A percentile compares a stretch with the other conserved stretches of the same genome.
These are phyloP conservation scores for Cercospora canescens DNA, from an alignment of 2,329 filamentous ascomycete species.

Conservation along the genomic window DNA sequence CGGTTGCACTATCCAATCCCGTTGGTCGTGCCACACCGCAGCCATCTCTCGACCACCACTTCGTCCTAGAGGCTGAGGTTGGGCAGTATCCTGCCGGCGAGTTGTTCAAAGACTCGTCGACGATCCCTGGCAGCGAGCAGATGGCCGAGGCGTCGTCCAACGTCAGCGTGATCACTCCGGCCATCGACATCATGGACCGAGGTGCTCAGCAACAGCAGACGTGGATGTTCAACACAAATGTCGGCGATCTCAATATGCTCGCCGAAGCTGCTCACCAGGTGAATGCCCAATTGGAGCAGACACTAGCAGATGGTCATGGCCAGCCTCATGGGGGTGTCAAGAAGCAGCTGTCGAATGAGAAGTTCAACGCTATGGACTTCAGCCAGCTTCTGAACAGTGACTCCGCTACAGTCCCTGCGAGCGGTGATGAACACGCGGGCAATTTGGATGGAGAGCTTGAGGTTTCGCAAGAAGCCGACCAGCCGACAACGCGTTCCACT, in stretches of 20 bases:
- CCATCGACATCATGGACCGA: neutral
- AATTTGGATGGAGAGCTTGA: neutral
- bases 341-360: neutral
- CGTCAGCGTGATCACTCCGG: neutral
- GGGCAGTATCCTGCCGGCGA: neutral
- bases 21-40: neutral
- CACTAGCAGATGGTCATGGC: neutral
- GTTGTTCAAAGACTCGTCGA: neutral
- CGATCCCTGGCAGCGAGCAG: neutral
- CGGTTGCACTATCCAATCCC: too few species aligned
- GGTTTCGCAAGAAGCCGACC: neutral
- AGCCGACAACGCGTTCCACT: neutral
- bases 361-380: constrained; percentile 2
- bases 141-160: neutral
- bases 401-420: neutral
- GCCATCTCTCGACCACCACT: neutral
- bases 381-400: constrained; percentile 5
- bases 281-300: neutral
- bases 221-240: neutral
- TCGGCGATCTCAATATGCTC: neutral
- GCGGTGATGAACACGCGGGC: neutral
- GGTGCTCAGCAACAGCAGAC: neutral
- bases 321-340: neutral
- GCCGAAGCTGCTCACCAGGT: constrained; percentile 1
- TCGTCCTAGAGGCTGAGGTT: neutral